Evolutionary conservation across 352 stramenopile genomes (phyloP), one percentile per base, ranked within the genome.

Genomic region (Thalassiosira mediterranea): DNA sequence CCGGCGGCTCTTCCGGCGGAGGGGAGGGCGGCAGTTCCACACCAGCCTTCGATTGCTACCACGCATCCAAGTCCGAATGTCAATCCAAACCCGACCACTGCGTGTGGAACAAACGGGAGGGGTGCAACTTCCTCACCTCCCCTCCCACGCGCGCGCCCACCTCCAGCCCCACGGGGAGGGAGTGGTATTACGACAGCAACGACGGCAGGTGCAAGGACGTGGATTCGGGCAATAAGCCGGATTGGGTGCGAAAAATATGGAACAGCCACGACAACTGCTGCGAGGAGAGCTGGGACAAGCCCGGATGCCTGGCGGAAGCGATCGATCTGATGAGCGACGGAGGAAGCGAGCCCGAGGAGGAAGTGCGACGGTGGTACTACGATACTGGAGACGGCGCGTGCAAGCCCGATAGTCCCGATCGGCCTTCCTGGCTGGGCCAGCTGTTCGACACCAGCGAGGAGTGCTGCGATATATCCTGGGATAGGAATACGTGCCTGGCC

Each of bases 401-500:
- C 44, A 53, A 56, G 13, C 28, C 32, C 26, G 15, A 67, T 17
- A 40, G 25, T 17, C 8, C 58, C 40, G 17, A 19, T 19, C 26
- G 37, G 21, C 58, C 58, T 34, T 17, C 4, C 21, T 52, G 38
- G 58, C 19, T 25, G n/a, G 1, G 10, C 23, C 2, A 2, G 21
- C 40, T 56, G n/a, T 53, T 56, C 57, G 44, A 54, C 19, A 46
- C 11, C 49, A 15, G 32, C 21, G 23, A 57, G 31, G 23, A 21
- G 49, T 67, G 58, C 28, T 67, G 58, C 49, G 40, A 42, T 3
- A 32, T 8, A 7, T 67, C 58, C n/a, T 67, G 40, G 38, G 40
- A 56, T 57, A 15, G 19, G 23, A 40, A 28, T 17, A 19, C 37
- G 5, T 56, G 28, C 40, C 19, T 56, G 25, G 19, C 28, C 29